phyloP scores from a whole-genome alignment of 768 basidiomycete genomes.

The Leccinellum rugosiceps region DNA sequence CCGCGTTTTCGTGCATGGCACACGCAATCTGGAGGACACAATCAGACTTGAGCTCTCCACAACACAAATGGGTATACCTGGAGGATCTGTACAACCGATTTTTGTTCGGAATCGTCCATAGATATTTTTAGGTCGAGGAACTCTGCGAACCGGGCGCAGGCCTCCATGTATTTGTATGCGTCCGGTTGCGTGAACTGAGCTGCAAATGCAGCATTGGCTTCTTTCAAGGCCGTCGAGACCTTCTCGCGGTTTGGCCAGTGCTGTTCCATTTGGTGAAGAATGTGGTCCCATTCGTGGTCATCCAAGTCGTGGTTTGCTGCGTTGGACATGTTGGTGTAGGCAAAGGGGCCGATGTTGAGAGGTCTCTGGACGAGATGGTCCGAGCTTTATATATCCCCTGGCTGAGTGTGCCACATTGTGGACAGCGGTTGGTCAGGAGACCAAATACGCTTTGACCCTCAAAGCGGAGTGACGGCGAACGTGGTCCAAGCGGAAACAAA shows the following conservation, averaged over 20 bases:
- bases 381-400: slow-evolving; percentile 13
- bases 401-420: slow-evolving; percentile 3
- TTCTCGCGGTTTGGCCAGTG: not conserved
- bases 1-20: slow-evolving; percentile 24
- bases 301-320: not conserved
- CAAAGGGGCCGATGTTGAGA: not conserved
- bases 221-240: slow-evolving; percentile 5
- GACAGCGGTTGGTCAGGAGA: not conserved
- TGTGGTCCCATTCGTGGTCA: not conserved
- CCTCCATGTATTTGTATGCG: slow-evolving; percentile 1
- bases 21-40: slow-evolving; percentile 14
- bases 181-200: slow-evolving; percentile 15
- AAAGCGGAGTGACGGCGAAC: not conserved
- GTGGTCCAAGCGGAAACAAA: slow-evolving; percentile 13
- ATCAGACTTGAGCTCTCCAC: not conserved
- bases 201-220: slow-evolving; percentile 13
- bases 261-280: not conserved
- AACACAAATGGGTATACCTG: slow-evolving; percentile 12
- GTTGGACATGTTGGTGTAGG: slow-evolving; percentile 10
- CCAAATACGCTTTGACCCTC: not conserved
- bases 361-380: not conserved
- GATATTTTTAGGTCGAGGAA: slow-evolving; percentile 7
- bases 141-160: slow-evolving; percentile 8
- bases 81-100: slow-evolving; percentile 15
- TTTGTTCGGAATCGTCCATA: slow-evolving; percentile 9